These are phyloP conservation scores for Yarrowia osloensis DNA, from an alignment of 805 yeast genomes.

Conservation along the genomic window DNA sequence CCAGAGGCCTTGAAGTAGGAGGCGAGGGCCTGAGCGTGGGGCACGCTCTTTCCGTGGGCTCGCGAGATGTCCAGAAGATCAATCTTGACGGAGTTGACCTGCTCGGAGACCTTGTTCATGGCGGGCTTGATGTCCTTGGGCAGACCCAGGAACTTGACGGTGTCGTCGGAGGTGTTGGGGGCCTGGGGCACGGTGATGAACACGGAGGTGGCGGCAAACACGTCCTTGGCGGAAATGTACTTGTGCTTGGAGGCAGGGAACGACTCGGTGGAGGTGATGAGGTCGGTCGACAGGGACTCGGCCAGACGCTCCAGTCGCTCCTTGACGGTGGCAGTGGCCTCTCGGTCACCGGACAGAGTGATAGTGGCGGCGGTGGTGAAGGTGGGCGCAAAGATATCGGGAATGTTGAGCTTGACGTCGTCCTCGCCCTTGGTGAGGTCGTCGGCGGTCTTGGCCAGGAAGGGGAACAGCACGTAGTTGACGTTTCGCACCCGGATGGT, in stretches of 20 bases:
- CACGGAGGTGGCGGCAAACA: conserved; percentile 41
- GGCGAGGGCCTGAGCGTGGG: conserved; percentile 76
- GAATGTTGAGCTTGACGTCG: conserved; percentile 37
- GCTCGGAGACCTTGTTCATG: conserved; percentile 57
- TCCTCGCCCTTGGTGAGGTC: conserved; percentile 40
- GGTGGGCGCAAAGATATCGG: conserved; percentile 31
- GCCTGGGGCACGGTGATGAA: conserved; percentile 38
- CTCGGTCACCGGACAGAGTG: conserved; percentile 70
- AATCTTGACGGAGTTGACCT: conserved; percentile 60
- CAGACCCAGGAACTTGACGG: conserved; percentile 61
- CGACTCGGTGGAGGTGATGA: conserved; percentile 56
- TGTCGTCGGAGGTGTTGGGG: conserved; percentile 49
- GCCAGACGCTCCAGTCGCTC: conserved; percentile 52
- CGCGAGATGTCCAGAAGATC: conserved; percentile 78
- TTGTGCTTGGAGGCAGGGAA: conserved; percentile 72
- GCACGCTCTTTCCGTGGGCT: conserved; percentile 79
- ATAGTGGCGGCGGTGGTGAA: conserved; percentile 45
- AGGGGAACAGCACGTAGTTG: conserved; percentile 38
- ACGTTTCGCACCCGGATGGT: conserved; percentile 36
- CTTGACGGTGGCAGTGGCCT: conserved; percentile 58
- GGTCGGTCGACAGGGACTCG: conserved; percentile 48
- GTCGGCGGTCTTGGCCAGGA: conserved; percentile 42
- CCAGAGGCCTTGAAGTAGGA: conserved; percentile 52
- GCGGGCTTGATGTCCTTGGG: conserved; percentile 59
- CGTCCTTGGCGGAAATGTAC: conserved; percentile 49